phyloP scores from a whole-genome alignment of 306 rosid genomes.

The Glycine tomentella region DNA sequence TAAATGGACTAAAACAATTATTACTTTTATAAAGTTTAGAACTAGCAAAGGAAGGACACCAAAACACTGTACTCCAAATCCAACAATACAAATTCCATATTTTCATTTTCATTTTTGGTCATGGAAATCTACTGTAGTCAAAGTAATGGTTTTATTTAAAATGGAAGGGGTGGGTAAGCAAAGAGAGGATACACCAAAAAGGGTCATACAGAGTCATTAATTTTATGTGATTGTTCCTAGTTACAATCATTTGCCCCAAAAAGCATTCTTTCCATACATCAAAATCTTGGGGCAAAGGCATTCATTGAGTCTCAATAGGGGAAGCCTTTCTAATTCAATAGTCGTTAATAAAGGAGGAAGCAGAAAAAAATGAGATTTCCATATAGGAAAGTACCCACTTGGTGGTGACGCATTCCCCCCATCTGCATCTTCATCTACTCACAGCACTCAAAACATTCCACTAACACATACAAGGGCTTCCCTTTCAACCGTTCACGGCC shows the following conservation, averaged over 20 bases:
- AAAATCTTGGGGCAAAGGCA: conserved; percentile 26
- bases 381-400: conserved; percentile 24
- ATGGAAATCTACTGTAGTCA: not conserved
- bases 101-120: not conserved
- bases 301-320: not conserved
- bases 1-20: too few species aligned
- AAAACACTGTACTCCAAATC: not conserved
- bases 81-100: not conserved
- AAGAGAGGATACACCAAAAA: conserved; percentile 4
- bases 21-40: not conserved
- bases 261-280: conserved; percentile 19
- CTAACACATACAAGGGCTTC: conserved; percentile 79
- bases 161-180: not conserved
- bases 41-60: not conserved
- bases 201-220: conserved; percentile 33
- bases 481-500: conserved; percentile 80
- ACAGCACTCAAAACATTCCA: conserved; percentile 61
- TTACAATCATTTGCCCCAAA: conserved; percentile 5
- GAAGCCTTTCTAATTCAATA: too few species aligned
- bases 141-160: not conserved
- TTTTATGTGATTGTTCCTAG: conserved; percentile 17
- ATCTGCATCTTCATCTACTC: not conserved
- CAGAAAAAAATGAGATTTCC: conserved; percentile 6
- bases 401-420: conserved; percentile 14
- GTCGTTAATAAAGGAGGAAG: not conserved